These are phyloP conservation scores for Obelidium mucronatum DNA, from an alignment of 192 early-diverging fungal species.

Conservation along the genomic window DNA sequence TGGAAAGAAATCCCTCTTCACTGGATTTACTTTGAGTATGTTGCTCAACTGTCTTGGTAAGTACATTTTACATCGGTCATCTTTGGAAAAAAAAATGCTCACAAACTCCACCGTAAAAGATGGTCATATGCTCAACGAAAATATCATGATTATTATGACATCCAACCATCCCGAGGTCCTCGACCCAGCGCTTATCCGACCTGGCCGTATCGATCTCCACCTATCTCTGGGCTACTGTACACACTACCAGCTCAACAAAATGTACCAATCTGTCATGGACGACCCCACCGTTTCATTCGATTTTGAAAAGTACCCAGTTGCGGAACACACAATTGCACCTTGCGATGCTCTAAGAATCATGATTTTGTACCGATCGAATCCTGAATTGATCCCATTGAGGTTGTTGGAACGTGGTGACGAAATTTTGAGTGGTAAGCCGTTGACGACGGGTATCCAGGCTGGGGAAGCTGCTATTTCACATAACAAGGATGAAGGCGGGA, in stretches of 20 bases:
- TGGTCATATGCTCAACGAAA: constrained; percentile 63
- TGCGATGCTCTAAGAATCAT: constrained; percentile 68
- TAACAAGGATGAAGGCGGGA: not conserved
- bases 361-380: constrained; percentile 54
- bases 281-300: constrained; percentile 33
- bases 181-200: constrained; percentile 68
- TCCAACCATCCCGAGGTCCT: constrained; percentile 66
- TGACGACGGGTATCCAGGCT: constrained; percentile 26
- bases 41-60: constrained; percentile 55
- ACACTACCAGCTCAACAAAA: constrained; percentile 63
- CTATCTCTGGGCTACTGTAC: constrained; percentile 63
- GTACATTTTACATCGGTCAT: not conserved
- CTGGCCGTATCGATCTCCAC: constrained; percentile 71
- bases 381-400: constrained; percentile 30
- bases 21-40: constrained; percentile 48
- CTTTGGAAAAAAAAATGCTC: not conserved
- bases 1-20: constrained; percentile 20
- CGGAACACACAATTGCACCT: constrained; percentile 61
- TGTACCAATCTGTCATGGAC: constrained; percentile 57
- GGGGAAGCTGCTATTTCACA: constrained; percentile 3
- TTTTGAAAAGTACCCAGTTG: constrained; percentile 26
- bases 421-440: constrained; percentile 26
- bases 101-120: constrained; percentile 45
- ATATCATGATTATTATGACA: constrained; percentile 69
- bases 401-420: constrained; percentile 23